Conservation (phyloP, 345 rosid species). For the Sapria himalayana region DNA sequence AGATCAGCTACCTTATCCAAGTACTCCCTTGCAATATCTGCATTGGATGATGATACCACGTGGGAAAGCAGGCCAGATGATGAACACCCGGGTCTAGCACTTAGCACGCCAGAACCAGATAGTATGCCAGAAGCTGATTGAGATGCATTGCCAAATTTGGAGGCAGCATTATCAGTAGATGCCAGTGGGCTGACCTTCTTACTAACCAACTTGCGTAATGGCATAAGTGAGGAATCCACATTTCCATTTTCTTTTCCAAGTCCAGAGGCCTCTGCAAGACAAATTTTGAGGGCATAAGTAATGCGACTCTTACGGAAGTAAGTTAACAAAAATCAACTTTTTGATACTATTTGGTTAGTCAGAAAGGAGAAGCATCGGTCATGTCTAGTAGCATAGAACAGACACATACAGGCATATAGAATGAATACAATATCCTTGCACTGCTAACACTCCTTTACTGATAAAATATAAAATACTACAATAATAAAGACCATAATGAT, state of each 20-base stretch:
- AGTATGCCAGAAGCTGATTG: constrained; percentile 87
- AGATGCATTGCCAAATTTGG: constrained; percentile 67
- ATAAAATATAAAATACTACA: too few species aligned
- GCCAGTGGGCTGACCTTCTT: constrained; percentile 38
- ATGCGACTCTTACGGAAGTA: too few species aligned
- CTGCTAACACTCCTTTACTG: too few species aligned
- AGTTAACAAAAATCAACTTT: too few species aligned
- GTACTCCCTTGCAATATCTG: constrained; percentile 86
- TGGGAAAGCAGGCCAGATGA: constrained; percentile 84
- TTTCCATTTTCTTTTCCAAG: constrained; percentile 68
- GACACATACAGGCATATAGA: too few species aligned
- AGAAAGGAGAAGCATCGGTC: too few species aligned
- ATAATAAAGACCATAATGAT: too few species aligned
- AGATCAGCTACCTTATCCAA: constrained; percentile 94
- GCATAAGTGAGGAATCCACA: constrained; percentile 37
- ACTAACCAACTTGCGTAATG: constrained; percentile 30
- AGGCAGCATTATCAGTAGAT: constrained; percentile 46
- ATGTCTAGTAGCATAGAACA: too few species aligned
- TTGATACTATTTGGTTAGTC: too few species aligned
- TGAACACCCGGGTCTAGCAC: constrained; percentile 93
- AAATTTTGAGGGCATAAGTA: too few species aligned
- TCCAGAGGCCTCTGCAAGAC: constrained; percentile 57
- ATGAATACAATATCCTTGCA: too few species aligned
- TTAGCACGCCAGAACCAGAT: constrained; percentile 93
- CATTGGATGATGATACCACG: constrained; percentile 75